Base-by-base conservation (phyloP, 805 yeast species). In the Yarrowia sp. region DNA sequence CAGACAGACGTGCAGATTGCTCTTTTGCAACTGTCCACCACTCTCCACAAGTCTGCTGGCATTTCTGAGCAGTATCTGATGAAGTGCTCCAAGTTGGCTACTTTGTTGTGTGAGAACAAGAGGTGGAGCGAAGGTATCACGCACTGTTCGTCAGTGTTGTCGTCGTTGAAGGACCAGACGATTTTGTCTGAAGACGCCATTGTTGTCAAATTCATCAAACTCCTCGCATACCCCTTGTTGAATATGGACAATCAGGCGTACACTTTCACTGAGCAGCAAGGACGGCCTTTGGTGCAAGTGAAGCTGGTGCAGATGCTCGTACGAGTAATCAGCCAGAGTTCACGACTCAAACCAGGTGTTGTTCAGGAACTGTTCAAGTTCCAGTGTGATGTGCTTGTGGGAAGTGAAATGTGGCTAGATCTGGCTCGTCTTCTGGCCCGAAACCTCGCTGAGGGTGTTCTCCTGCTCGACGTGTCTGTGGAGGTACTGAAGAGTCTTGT, bases 11-110 rank as follows among this genome's bases (percentile, higher is more conserved):
- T n/a, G 0, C 41, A 18, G 10, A 35, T 55, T 8, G 36, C 38
- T 1, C 43, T 58, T 3, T 6, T 58, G 9, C 47, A 43, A 15
- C 22, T 58, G 8, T 43, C 64, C 3, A 31, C 47, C 4, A 55
- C 36, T 8, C n/a, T 55, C 11, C 61, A 55, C 61, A 55, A 17
- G 28, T 31, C 61, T 11, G 61, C 47, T 6, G 47, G 61, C 32
- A 38, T n/a, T 15, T 41, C 47, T 4, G 61, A 55, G 13, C 47
- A 41, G 39, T 55, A 55, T 39, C 47, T 55, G 17, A 38, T 55
- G 38, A 55, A 55, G 18, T 55, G 61, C 7, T 55, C 61, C 17
- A 41, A 41, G 47, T 10, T 55, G 31, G 47, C 47, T 4, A 41
- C 39, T 13, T 4, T 43, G 22, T 5, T 44, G 43, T 58, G 64